Conservation (phyloP, 345 rosid species). For the Excoecaria agallocha region DNA sequence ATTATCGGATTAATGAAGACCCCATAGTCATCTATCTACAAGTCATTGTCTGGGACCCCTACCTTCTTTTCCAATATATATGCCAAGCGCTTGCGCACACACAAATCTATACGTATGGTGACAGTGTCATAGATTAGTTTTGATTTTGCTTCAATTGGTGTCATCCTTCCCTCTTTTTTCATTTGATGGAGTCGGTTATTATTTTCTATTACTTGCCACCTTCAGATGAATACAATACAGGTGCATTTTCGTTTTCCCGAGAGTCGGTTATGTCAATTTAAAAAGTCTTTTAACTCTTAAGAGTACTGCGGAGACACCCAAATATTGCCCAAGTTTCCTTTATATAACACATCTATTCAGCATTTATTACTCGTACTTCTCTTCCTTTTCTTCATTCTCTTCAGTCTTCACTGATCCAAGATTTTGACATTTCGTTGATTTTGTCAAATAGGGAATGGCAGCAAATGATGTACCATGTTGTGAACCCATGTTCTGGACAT, state of each 20-base stretch:
- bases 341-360: background rate
- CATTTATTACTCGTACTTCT: background rate
- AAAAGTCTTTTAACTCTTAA: background rate
- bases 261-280: background rate
- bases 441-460: conserved; percentile 43
- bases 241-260: background rate
- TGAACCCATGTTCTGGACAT: conserved; percentile 79
- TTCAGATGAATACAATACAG: background rate
- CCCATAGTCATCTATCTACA: background rate
- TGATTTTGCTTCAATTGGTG: background rate
- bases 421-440: background rate
- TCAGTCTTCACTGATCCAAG: background rate
- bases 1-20: background rate
- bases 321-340: background rate
- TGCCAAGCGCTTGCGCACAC: no score
- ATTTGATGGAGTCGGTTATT: background rate
- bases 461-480: conserved; percentile 91
- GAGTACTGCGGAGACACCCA: background rate
- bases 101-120: no score
- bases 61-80: no score
- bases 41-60: background rate
- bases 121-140: no score
- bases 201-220: background rate
- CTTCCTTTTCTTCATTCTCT: background rate
- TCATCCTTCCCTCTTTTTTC: background rate